phyloP scores from a whole-genome alignment of 2,329 filamentous ascomycete species.

The Huntiella abstrusa region DNA sequence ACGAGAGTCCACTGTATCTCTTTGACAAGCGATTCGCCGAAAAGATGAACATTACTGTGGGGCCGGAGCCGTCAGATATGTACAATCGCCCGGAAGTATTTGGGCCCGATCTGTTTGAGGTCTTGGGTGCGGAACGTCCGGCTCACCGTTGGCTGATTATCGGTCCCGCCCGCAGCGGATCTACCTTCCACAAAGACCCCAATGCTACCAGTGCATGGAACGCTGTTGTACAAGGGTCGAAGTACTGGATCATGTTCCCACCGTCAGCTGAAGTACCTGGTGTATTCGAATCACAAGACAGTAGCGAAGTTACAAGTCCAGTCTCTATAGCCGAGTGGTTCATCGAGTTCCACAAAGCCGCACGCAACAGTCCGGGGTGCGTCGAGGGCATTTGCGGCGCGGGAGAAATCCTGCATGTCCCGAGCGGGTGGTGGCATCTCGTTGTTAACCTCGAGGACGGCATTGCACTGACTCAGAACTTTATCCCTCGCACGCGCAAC shows the following conservation, averaged over 20 bases:
- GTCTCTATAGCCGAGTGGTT: conserved; percentile 96
- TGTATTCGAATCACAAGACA: conserved; percentile 74
- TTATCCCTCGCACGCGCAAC: conserved; percentile 49
- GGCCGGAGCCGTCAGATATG: conserved; percentile 27
- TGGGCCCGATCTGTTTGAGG: conserved; percentile 66
- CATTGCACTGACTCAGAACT: conserved; percentile 88
- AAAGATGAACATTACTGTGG: conserved; percentile 60
- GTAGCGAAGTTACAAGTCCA: conserved; percentile 82
- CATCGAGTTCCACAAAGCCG: conserved; percentile 71
- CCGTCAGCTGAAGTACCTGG: conserved; percentile 62
- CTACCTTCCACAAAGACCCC: conserved; percentile 80
- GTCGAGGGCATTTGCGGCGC: conserved; percentile 66
- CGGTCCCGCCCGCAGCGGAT: conserved; percentile 70
- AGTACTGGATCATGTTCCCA: conserved; percentile 99
- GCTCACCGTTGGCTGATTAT: conserved; percentile 88
- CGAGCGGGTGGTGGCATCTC: conserved; percentile 91
- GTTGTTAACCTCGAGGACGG: conserved; percentile 75
- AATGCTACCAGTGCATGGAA: conserved; percentile 77
- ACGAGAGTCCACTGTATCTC: conserved; percentile 82
- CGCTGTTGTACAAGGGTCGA: conserved; percentile 70
- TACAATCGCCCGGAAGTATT: conserved; percentile 79
- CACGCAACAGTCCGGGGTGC: conserved; percentile 56
- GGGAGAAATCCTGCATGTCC: conserved; percentile 82
- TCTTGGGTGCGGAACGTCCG: conserved; percentile 59
- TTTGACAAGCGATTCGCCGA: conserved; percentile 77